These are phyloP conservation scores for Fistulina hepatica DNA, from an alignment of 1,284 basidiomycete genomes.

Conservation along the genomic window DNA sequence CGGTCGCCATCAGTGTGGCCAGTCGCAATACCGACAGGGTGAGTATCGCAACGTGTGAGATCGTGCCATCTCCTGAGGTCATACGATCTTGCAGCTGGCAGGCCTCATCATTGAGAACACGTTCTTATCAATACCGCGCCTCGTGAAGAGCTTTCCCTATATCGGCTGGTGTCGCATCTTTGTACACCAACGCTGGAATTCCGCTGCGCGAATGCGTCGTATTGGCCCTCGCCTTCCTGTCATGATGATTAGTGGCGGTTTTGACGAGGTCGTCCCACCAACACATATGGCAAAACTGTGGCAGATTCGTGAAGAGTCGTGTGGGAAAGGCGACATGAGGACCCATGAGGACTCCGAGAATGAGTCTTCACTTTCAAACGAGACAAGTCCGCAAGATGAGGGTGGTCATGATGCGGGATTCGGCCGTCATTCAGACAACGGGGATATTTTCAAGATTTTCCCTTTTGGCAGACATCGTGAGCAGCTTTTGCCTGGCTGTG, in stretches of 20 bases:
- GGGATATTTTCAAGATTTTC: too few relatives aligned
- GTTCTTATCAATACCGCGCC: constrained; percentile 26
- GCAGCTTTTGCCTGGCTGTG: too few relatives aligned
- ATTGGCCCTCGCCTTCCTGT: constrained; percentile 22
- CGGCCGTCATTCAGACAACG: too few relatives aligned
- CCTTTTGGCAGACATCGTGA: too few relatives aligned
- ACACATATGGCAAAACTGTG: constrained; percentile 24
- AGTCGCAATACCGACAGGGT: constrained; percentile 25
- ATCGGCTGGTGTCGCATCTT: constrained; percentile 20
- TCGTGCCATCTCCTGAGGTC: not conserved
- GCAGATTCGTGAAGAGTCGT: too few relatives aligned
- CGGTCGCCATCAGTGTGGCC: constrained; percentile 32
- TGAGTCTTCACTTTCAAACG: too few relatives aligned
- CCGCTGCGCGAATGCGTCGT: constrained; percentile 17
- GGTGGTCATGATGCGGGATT: too few relatives aligned
- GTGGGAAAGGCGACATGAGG: too few relatives aligned
- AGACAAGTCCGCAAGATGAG: too few relatives aligned
- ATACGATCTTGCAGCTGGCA: constrained; percentile 14
- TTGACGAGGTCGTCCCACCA: constrained; percentile 24
- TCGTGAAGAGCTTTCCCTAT: constrained; percentile 21
- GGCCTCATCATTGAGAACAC: constrained; percentile 31
- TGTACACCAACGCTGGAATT: constrained; percentile 28
- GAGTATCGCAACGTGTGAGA: constrained; percentile 1
- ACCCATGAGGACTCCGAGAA: too few relatives aligned
- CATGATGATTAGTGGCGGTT: constrained; percentile 24